A percentile compares a stretch with the other conserved stretches of the same genome.
Conservation (phyloP, 169 alveolate genomes). For the Plasmodium gaboni region DNA sequence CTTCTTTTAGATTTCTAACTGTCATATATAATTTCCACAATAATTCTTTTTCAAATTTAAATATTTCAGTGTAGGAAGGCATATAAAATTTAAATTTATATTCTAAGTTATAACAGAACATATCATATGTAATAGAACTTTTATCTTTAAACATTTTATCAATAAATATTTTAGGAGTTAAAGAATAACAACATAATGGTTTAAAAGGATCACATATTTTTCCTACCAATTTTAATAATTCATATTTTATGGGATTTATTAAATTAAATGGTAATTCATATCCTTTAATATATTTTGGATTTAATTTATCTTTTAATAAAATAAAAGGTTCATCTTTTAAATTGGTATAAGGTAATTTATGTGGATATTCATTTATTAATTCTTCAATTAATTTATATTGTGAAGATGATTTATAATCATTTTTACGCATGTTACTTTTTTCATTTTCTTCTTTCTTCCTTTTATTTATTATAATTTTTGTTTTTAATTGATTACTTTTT, state of each 20-base stretch:
- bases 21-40: constrained; percentile 51
- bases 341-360: constrained; percentile 2
- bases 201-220: constrained; percentile 84
- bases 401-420: constrained; percentile 38
- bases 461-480: constrained; percentile 61
- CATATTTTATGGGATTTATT: constrained; percentile 78
- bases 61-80: constrained; percentile 85
- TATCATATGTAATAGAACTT: constrained; percentile 78
- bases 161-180: constrained; percentile 81
- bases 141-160: constrained; percentile 78
- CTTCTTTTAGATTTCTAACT: constrained; percentile 28
- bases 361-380: constrained; percentile 48
- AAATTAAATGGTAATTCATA: constrained; percentile 84
- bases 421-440: background rate
- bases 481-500: constrained; percentile 54
- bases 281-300: constrained; percentile 78
- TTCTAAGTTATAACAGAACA: constrained; percentile 81
- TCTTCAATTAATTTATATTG: constrained; percentile 70
- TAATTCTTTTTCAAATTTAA: constrained; percentile 80
- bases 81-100: constrained; percentile 80
- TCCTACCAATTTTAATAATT: constrained; percentile 83
- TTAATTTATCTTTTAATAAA: constrained; percentile 64
- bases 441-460: constrained; percentile 69
- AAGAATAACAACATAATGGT: constrained; percentile 81
- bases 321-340: constrained; percentile 51